These are phyloP conservation scores for Physcia stellaris DNA, from an alignment of 495 filamentous ascomycete genomes.

Conservation along the genomic window DNA sequence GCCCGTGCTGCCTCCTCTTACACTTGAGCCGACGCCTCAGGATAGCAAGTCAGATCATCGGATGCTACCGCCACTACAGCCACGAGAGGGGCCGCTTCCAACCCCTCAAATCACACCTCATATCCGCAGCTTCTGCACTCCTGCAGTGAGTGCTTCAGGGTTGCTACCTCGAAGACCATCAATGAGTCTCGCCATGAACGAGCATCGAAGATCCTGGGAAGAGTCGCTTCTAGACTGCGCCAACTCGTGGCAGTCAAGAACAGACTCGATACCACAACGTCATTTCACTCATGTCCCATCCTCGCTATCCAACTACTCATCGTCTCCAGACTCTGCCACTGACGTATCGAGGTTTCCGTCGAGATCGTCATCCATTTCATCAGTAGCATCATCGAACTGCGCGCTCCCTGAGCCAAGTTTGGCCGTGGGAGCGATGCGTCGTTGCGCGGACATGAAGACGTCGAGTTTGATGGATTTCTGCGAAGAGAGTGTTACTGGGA, in stretches of 20 bases:
- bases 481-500: constrained; percentile 36
- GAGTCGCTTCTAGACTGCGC: too few relatives aligned
- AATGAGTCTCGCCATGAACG: constrained; percentile 69
- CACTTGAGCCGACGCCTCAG: constrained; percentile 43
- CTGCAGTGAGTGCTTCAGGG: constrained; percentile 67
- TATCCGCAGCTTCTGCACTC: constrained; percentile 60
- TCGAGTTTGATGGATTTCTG: constrained; percentile 20
- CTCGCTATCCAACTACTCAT: too few relatives aligned
- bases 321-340: too few relatives aligned
- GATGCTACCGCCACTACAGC: constrained; percentile 35
- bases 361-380: constrained; percentile 35
- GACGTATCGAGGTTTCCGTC: too few relatives aligned
- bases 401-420: constrained; percentile 51
- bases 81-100: constrained; percentile 53
- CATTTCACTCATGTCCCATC: too few relatives aligned
- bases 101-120: constrained; percentile 77
- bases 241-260: too few relatives aligned
- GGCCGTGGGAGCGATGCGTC: constrained; percentile 74
- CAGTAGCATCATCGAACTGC: constrained; percentile 45
- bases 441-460: constrained; percentile 48
- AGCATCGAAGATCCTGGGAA: too few relatives aligned
- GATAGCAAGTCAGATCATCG: constrained; percentile 21
- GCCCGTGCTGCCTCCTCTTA: constrained; percentile 7
- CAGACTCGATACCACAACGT: too few relatives aligned
- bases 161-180: constrained; percentile 44